Conservation (phyloP, 192 early-diverging fungal species). For the Coemansia sp. region DNA sequence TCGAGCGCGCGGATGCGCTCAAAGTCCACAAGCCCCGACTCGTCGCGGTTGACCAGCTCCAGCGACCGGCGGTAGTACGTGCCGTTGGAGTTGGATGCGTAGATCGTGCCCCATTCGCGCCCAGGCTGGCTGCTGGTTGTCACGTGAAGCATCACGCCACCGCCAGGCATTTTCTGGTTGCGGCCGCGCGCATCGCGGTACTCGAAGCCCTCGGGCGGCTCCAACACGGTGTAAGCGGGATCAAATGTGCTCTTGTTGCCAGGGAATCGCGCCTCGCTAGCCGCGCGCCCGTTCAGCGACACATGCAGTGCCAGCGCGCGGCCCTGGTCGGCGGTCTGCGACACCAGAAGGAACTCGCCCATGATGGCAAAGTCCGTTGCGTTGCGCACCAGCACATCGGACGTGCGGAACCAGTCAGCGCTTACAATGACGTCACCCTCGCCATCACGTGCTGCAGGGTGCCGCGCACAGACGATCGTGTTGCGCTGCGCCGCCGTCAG, state of each 20-base stretch:
- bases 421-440: conserved; percentile 66
- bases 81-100: conserved; percentile 90
- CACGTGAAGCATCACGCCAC: conserved; percentile 69
- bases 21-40: conserved; percentile 84
- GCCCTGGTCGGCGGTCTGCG: conserved; percentile 55
- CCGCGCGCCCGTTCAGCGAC: conserved; percentile 71
- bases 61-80: conserved; percentile 75
- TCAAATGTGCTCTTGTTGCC: conserved; percentile 58
- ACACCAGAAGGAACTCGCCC: conserved; percentile 79
- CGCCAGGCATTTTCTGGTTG: conserved; percentile 49
- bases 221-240: conserved; percentile 73
- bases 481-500: conserved; percentile 61
- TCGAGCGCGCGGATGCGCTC: conserved; percentile 84
- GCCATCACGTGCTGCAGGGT: conserved; percentile 21
- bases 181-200: conserved; percentile 38
- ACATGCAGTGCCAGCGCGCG: conserved; percentile 62
- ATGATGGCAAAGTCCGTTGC: conserved; percentile 82
- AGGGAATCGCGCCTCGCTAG: conserved; percentile 79
- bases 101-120: conserved; percentile 81
- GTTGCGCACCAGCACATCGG: conserved; percentile 61
- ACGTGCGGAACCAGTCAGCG: conserved; percentile 55
- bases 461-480: conserved; percentile 77
- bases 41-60: conserved; percentile 74
- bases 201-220: conserved; percentile 59
- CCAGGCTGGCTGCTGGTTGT: conserved; percentile 59